A percentile compares a stretch with the other conserved stretches of the same genome.
Evolutionary conservation across 2,329 filamentous ascomycete genomes (phyloP).

Genomic region (Knoxdaviesia proteae): DNA sequence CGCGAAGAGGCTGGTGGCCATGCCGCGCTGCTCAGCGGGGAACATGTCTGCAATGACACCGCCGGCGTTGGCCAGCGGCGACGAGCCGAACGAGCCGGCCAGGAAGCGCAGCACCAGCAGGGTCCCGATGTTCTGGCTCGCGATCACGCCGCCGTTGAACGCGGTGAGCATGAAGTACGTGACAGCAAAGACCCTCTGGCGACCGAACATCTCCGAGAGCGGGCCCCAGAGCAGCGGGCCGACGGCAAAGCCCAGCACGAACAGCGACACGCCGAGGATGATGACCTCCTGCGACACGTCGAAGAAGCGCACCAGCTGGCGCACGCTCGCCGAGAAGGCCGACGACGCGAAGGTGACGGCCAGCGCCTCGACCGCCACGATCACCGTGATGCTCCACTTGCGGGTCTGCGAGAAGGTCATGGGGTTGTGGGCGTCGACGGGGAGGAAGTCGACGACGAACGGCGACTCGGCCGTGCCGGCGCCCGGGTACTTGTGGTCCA

Average conservation of each 20-base stretch:
- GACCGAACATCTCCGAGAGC: conserved; percentile 40
- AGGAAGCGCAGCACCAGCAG: conserved; percentile 52
- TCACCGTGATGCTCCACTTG: conserved; percentile 45
- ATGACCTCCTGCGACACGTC: conserved; percentile 26
- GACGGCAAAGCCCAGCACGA: conserved; percentile 40
- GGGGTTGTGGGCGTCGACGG: conserved; percentile 45
- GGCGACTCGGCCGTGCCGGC: conserved; percentile 46
- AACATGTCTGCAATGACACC: conserved; percentile 47
- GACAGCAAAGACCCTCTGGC: conserved; percentile 35
- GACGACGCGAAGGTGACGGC: conserved; percentile 50
- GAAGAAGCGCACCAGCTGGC: conserved; percentile 33
- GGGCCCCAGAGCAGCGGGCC: conserved; percentile 47
- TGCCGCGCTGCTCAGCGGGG: conserved; percentile 27
- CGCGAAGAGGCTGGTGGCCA: conserved; percentile 38
- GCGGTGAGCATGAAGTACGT: conserved; percentile 36
- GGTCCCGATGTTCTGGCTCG: conserved; percentile 32
- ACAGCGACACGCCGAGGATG: conserved; percentile 42
- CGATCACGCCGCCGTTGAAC: conserved; percentile 40
- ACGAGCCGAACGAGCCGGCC: conserved; percentile 39
- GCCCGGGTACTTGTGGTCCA: conserved; percentile 34
- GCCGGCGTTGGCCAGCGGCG: conserved; percentile 39
- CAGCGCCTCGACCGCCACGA: conserved; percentile 43
- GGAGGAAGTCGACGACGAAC: conserved; percentile 47
- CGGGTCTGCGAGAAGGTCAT: conserved; percentile 31
- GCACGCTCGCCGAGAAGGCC: conserved; percentile 39